Conservation (phyloP, 2,329 filamentous ascomycete genomes). For the Clarireedia paspali region DNA sequence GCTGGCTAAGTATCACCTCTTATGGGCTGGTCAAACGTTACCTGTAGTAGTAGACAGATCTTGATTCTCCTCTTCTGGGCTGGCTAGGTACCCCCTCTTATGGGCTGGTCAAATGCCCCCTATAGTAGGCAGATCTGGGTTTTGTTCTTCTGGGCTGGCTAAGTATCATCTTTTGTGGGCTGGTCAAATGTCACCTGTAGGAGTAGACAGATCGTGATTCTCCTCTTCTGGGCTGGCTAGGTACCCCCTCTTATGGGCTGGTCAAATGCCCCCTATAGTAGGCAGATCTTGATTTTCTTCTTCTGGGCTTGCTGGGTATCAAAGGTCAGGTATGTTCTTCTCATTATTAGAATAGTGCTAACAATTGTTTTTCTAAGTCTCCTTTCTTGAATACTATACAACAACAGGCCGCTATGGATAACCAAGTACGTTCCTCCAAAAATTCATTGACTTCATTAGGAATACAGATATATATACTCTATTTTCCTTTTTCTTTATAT, state of each 20-base stretch:
- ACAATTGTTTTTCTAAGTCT: background rate
- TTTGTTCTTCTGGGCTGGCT: too few species aligned
- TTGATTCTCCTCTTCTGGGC: background rate
- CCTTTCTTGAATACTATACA: background rate
- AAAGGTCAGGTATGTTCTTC: background rate
- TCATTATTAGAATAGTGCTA: background rate
- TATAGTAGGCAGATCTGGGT: background rate
- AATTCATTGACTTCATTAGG: too few species aligned
- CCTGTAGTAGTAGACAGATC: background rate
- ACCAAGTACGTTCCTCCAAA: too few species aligned
- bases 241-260: background rate
- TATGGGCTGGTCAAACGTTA: background rate
- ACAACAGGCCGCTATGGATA: background rate
- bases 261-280: background rate
- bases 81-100: background rate
- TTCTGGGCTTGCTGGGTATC: too few species aligned
- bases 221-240: background rate
- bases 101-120: background rate
- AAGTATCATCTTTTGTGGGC: background rate
- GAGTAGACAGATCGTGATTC: too few species aligned
- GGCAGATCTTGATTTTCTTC: background rate
- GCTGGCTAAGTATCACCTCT: background rate
- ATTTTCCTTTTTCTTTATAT: too few species aligned
- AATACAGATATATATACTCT: too few species aligned
- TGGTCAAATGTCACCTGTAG: background rate